Evolutionary conservation across 31 red algal species (phyloP), one percentile per base, ranked within the genome.

Genomic region (Bonnemaisonia californica): DNA sequence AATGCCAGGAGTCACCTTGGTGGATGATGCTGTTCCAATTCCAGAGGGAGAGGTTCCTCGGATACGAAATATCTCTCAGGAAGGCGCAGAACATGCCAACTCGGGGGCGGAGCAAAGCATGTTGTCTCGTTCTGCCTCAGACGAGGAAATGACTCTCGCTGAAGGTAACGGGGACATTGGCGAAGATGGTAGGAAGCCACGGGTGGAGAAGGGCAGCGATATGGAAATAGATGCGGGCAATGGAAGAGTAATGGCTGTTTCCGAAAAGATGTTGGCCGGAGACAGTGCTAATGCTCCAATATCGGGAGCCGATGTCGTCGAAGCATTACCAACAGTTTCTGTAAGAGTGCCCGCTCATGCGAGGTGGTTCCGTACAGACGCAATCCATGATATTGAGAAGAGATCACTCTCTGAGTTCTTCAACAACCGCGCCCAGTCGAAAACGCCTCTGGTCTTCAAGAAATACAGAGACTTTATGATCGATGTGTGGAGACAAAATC

Each of bases 391-490:
- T 21, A 89, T 97, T 47, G 94, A 97, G 71, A 83, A 85, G 61
- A 70, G 89, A 8, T 81, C 74, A 24, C 66, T 97, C 2, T 67
- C 88, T 1, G 94, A 97, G 71, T 97, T 97, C 83, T 97, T 97
- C 76, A 77, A 75, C 47, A 86, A 80, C 54, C 68, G 69, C 24
- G 73, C 59, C 28, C 80, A 84, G 28, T 97, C 94, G 1, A 97
- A 97, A 47, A 97, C 94, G 23, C 85, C 85, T 1, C 48, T 86
- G 3, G 81, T 90, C 31, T 97, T 93, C 91, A 84, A 80, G 61
- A 77, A 89, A 63, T 93, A 93, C 67, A 81, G 94, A 31, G 85
- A 97, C 54, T 93, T 93, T 33, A 97, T 93, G 88, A 85, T 97
- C 47, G 90, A 90, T 51, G 77, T 91, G 2, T 97, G 94, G 94